Evolutionary conservation across 257 asterid genomes (phyloP).

Genomic region (Nicotiana sylvestris): DNA sequence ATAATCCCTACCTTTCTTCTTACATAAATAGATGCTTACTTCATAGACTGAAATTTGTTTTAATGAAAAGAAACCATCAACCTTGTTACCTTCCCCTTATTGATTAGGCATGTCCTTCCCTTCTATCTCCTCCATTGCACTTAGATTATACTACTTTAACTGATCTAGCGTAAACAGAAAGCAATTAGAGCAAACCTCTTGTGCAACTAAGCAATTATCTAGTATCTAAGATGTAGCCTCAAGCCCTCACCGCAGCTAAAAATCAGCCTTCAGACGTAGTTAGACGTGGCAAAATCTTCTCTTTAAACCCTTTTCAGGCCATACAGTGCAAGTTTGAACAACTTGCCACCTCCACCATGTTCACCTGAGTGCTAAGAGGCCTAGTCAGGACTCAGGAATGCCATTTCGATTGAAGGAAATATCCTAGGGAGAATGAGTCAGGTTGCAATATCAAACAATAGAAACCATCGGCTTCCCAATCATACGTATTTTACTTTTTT

Average conservation of each 20-base stretch:
- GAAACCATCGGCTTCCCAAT: neutral
- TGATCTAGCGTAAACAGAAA: neutral
- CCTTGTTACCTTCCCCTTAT: neutral
- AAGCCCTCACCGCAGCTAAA: neutral
- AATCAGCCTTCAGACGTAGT: neutral
- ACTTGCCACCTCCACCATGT: neutral
- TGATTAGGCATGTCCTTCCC: neutral
- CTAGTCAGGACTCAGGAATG: neutral
- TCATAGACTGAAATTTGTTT: neutral
- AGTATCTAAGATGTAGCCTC: neutral
- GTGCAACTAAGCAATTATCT: neutral
- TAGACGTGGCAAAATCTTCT: neutral
- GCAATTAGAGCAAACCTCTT: neutral
- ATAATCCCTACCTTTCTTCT: neutral
- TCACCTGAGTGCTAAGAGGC: neutral
- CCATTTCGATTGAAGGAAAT: neutral
- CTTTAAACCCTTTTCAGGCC: neutral
- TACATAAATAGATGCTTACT: neutral
- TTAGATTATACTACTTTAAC: neutral
- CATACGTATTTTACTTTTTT: neutral
- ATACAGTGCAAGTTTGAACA: neutral
- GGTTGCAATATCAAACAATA: neutral
- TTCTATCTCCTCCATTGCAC: neutral
- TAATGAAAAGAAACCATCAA: neutral
- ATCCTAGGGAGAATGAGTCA: neutral